These are phyloP conservation scores for Cylindrotheca closterium DNA, from an alignment of 108 stramenopile species.

Conservation along the genomic window DNA sequence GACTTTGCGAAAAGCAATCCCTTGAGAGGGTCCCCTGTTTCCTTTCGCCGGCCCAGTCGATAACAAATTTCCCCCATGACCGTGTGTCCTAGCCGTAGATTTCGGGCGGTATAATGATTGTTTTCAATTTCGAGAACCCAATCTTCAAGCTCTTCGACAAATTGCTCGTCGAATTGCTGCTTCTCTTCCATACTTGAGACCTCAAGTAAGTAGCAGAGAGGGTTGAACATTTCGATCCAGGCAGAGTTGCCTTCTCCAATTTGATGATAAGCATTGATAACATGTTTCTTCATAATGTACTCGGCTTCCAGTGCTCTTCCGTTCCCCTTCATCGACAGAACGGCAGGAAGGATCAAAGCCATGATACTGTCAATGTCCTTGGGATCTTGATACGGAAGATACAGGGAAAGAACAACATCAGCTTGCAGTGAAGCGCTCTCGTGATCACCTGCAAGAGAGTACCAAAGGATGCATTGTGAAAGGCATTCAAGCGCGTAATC, in stretches of 20 bases:
- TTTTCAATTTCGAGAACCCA: slow-evolving; percentile 57
- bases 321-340: slow-evolving; percentile 53
- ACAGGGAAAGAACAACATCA: slow-evolving; percentile 7
- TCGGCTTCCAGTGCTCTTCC: slow-evolving; percentile 43
- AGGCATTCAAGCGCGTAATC: slow-evolving; percentile 57
- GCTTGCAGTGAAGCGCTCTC: slow-evolving; percentile 27
- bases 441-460: slow-evolving; percentile 28
- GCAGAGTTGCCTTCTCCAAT: slow-evolving; percentile 40
- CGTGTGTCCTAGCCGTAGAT: slow-evolving; percentile 19
- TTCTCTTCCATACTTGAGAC: slow-evolving; percentile 29
- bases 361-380: slow-evolving; percentile 19
- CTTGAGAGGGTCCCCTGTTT: slow-evolving; percentile 8
- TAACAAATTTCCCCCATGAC: slow-evolving; percentile 37
- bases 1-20: slow-evolving; percentile 10
- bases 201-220: slow-evolving; percentile 53
- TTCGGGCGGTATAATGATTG: slow-evolving; percentile 7
- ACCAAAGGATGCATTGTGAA: slow-evolving; percentile 47
- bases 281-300: slow-evolving; percentile 33
- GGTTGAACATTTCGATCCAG: slow-evolving; percentile 48
- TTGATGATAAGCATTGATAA: slow-evolving; percentile 45
- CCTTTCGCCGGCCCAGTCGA: slow-evolving; percentile 9
- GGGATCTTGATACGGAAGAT: slow-evolving; percentile 11
- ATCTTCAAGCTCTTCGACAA: slow-evolving; percentile 43
- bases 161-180: slow-evolving; percentile 16
- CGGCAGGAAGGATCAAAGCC: slow-evolving; percentile 26